Percentiles rank a stretch among this genome's conserved stretches.
phyloP scores from a whole-genome alignment of 805 yeast genomes.

The Starmera quercuum region DNA sequence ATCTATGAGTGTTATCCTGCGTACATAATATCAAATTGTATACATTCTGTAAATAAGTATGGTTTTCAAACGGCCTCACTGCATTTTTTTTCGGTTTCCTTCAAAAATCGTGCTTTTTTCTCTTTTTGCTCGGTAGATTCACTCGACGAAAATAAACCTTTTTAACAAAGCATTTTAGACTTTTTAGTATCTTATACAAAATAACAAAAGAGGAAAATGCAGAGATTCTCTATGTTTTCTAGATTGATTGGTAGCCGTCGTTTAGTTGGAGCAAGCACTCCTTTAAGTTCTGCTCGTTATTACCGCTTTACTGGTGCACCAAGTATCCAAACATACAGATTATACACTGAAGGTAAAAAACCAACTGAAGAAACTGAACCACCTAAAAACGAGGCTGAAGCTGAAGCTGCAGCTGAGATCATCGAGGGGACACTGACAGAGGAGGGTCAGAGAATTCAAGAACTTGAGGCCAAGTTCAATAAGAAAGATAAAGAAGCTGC shows the following conservation, averaged over 20 bases:
- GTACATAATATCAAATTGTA: constrained; percentile 4
- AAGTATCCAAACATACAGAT: not conserved
- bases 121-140: too few species aligned
- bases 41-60: too few species aligned
- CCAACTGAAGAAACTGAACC: not conserved
- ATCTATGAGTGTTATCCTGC: not conserved
- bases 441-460: constrained; percentile 9
- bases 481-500: constrained; percentile 16
- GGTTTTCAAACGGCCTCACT: too few species aligned
- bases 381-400: not conserved
- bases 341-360: not conserved
- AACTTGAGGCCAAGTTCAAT: constrained; percentile 2
- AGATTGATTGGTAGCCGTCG: not conserved
- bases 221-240: not conserved
- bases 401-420: not conserved
- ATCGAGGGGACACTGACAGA: constrained; percentile 10
- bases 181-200: too few species aligned
- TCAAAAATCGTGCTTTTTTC: too few species aligned
- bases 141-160: too few species aligned
- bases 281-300: not conserved
- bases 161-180: too few species aligned
- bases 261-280: not conserved
- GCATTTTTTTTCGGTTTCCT: too few species aligned
- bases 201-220: too few species aligned
- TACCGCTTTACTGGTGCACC: too few species aligned